Base-by-base conservation (phyloP, 2,329 filamentous ascomycete species). In the Xylaria sp. region DNA sequence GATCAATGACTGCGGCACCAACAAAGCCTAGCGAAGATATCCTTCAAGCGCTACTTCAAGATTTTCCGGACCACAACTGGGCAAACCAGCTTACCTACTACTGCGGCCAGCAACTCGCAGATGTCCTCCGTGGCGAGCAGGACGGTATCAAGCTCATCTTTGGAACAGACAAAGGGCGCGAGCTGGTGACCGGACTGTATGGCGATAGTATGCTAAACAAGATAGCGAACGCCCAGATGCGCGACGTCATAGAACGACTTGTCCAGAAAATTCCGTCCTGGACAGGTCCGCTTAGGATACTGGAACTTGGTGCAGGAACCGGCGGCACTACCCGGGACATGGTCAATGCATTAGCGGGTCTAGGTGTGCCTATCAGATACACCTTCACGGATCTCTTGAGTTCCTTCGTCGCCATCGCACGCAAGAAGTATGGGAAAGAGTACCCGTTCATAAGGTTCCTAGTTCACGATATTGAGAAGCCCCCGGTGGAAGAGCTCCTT, bases 361-460 rank as follows among this genome's bases (percentile, higher is more conserved):
- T 64, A 0, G 73, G 71, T 10, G 65, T 81, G 1, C 68, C 71
- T 0, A 70, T 84, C 18, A 66, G 76, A 7, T 84, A 85, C 65
- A 82, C 80, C 0, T 82, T 84, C 67, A 84, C 83, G 0, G 83
- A 85, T 50, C 58, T 86, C 2, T 82, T 83, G 0, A 56, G 73
- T 0, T 76, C 77, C 0, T 72, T 83, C 0, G 77, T 83, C 1
- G 66, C 73, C 0, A 65, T 70, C 1, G 77, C 80, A 0, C 74
- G 67, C 23, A 72, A 69, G 7, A 76, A 70, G 23, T 78, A 80
- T n/a, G 57, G 66, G 63, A 25, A 58, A 1, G 44, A 71, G 0
- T 63, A 69, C 39, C 18, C 3, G 0, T 66, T 59, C 7, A 77
- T 82, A 70, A 65, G 69, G 1, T 82, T 75, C 61, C 52, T 55